Percentiles rank a stretch among this genome's conserved stretches.
Evolutionary conservation across 2,329 filamentous ascomycete species (phyloP).

Genomic region (Cercospora brassicicola): DNA sequence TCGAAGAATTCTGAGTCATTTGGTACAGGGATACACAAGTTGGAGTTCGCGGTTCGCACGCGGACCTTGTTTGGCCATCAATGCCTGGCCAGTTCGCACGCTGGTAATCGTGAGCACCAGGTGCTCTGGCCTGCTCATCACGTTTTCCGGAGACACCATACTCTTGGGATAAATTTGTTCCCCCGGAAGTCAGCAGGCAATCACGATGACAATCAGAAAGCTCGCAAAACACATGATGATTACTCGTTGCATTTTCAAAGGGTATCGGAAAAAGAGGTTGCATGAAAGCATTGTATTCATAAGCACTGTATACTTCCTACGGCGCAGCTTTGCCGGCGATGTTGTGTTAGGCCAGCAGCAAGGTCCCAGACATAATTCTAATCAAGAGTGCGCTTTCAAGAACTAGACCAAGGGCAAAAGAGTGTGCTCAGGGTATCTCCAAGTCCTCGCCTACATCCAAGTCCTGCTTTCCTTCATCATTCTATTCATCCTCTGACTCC

Average conservation of each 20-base stretch:
- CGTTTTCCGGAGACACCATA: too few relatives aligned
- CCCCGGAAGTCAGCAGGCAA: neutral
- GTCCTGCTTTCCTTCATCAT: neutral
- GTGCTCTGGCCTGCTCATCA: neutral
- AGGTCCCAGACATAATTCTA: neutral
- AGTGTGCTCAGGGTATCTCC: neutral
- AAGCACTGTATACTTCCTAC: neutral
- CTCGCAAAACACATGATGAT: neutral
- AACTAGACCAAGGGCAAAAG: neutral
- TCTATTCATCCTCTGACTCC: neutral
- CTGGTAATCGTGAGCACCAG: neutral
- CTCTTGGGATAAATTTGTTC: too few relatives aligned
- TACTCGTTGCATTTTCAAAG: neutral
- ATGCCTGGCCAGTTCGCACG: neutral
- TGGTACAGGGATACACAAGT: neutral
- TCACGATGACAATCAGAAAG: neutral
- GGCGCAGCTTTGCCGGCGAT: neutral
- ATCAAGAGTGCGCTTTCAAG: neutral
- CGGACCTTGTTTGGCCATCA: neutral
- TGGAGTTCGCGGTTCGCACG: neutral
- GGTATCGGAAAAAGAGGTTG: neutral
- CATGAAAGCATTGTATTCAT: neutral
- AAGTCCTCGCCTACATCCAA: neutral
- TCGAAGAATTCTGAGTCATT: neutral
- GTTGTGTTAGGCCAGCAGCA: neutral